These are phyloP conservation scores for Yamadazyma olivae DNA, from an alignment of 805 yeast species.

Conservation along the genomic window DNA sequence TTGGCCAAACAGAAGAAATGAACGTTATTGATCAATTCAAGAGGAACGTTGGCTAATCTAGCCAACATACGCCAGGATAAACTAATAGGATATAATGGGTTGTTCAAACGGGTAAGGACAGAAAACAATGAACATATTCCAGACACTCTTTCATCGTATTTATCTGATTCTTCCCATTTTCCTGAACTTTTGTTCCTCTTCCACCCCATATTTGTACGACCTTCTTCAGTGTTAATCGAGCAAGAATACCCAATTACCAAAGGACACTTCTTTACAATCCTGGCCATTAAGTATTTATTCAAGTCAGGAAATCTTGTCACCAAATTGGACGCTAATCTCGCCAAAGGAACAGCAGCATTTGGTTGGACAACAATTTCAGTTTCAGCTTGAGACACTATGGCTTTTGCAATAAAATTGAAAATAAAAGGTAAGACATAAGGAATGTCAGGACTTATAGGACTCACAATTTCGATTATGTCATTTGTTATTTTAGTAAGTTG, in stretches of 20 bases:
- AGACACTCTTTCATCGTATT: slow-evolving; percentile 80
- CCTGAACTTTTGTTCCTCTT: slow-evolving; percentile 43
- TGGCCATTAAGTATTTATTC: slow-evolving; percentile 60
- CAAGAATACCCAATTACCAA: slow-evolving; percentile 80
- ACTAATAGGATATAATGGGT: slow-evolving; percentile 44
- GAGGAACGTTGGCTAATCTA: slow-evolving; percentile 59
- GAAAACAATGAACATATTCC: slow-evolving; percentile 84
- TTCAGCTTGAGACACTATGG: slow-evolving; percentile 87
- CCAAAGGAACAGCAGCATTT: slow-evolving; percentile 76
- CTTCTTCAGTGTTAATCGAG: slow-evolving; percentile 74
- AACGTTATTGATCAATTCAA: slow-evolving; percentile 52
- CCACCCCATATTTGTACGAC: slow-evolving; percentile 87
- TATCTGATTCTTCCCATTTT: slow-evolving; percentile 59
- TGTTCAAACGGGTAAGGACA: slow-evolving; percentile 54
- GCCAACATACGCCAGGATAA: slow-evolving; percentile 71
- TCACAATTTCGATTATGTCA: slow-evolving; percentile 52
- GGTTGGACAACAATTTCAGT: slow-evolving; percentile 83
- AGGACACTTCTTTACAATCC: slow-evolving; percentile 91
- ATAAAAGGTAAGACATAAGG: slow-evolving; percentile 48
- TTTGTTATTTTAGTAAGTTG: slow-evolving; percentile 54
- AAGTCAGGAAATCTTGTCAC: slow-evolving; percentile 49
- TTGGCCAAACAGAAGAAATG: slow-evolving; percentile 71
- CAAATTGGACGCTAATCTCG: slow-evolving; percentile 56
- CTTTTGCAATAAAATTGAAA: slow-evolving; percentile 79
- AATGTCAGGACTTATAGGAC: slow-evolving; percentile 40